Evolutionary conservation across 306 rosid species (phyloP), one percentile per base, ranked within the genome.

Genomic region (Prinsepia uniflora): DNA sequence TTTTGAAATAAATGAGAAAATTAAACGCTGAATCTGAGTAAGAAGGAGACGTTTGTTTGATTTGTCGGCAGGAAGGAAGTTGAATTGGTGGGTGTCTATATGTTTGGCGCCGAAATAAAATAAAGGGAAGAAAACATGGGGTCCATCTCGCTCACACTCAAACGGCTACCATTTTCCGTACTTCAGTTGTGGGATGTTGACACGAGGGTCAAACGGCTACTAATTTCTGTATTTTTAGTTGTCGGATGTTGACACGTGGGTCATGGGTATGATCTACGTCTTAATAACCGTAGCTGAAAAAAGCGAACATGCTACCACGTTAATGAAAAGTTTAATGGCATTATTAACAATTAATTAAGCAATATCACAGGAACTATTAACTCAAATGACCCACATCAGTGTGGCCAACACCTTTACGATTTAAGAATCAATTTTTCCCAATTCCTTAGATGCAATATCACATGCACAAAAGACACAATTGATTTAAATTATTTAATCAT

Each of bases 1-100:
- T 53, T 53, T 17, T 2, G 55, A 0, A 17, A 50, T 50, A 13
- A 50, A 55, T 3, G 61, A 20, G 34, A 1, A 56, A 5, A 5
- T 56, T 56, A 56, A 56, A 53, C 10, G 61, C 18, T n/a, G 13
- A 22, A 22, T 56, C 39, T 22, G 17, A 3, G 39, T 56, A 8
- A 5, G 40, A 20, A 56, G n/a, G 69, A 10, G 14, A 3, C 19
- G 4, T 14, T 65, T 53, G n/a, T 48, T 18, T 47, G 44, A 45
- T 58, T 72, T 69, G 79, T 75, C 17, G 13, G 65, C 74, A 75
- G 60, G 69, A 58, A 72, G 46, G 24, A 11, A 49, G 76, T 30
- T 56, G 36, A 10, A 10, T 55, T 20, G 6, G 22, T 39, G 10
- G 39, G 20, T 36, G 7, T 1, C 60, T 55, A 4, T n/a, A 55